Conservation (phyloP, 352 stramenopile species). For the Blastocystis sp. region DNA sequence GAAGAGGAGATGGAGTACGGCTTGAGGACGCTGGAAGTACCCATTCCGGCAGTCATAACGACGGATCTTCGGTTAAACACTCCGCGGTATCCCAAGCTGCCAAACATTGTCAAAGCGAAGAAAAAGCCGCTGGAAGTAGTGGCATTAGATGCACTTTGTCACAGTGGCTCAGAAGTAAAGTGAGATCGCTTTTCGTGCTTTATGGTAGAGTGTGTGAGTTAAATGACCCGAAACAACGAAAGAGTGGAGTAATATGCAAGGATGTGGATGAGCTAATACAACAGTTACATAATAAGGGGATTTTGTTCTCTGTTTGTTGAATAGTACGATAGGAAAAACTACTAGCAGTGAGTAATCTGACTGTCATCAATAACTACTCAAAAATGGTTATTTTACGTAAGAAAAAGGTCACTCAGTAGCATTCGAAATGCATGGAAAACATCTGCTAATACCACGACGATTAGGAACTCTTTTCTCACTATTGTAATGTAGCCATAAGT, state of each 20-base stretch:
- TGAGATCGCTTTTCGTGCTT: background rate
- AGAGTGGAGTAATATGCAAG: slow-evolving; percentile 3
- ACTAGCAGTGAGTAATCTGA: too few relatives aligned
- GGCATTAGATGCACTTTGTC: background rate
- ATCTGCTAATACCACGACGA: too few relatives aligned
- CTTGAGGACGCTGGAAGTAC: slow-evolving; percentile 78
- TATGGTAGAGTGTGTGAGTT: background rate
- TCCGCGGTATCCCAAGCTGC: slow-evolving; percentile 93
- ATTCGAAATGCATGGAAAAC: too few relatives aligned
- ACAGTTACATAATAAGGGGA: background rate
- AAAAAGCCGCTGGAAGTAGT: slow-evolving; percentile 78
- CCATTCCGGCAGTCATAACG: slow-evolving; percentile 88
- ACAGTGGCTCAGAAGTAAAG: background rate
- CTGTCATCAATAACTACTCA: too few relatives aligned
- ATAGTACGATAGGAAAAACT: background rate
- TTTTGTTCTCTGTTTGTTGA: slow-evolving; percentile 15
- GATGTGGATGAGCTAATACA: slow-evolving; percentile 15
- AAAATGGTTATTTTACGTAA: too few relatives aligned
- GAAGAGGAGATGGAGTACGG: slow-evolving; percentile 71
- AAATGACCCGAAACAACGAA: background rate
- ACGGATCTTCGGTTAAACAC: slow-evolving; percentile 96
- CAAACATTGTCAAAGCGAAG: slow-evolving; percentile 99
- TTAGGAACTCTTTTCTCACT: too few relatives aligned
- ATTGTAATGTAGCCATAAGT: too few relatives aligned
- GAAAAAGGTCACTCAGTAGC: too few relatives aligned